Conservation (phyloP, 495 filamentous ascomycete genomes). For the Venustampulla echinocandica region DNA sequence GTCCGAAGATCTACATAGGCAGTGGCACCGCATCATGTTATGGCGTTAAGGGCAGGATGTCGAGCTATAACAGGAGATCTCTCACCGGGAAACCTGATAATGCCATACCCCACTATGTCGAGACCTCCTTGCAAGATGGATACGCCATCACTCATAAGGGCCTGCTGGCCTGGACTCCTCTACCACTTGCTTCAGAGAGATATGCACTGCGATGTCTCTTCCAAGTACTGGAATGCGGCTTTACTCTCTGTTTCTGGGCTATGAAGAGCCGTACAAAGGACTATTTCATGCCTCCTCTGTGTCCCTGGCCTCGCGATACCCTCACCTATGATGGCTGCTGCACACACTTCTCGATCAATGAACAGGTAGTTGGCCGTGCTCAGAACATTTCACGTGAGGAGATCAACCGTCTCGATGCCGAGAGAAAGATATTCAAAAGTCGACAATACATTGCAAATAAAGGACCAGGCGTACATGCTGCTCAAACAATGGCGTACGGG, state of each 20-base stretch:
- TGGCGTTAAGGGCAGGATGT: background rate
- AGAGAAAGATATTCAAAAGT: background rate
- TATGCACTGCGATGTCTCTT: constrained; percentile 1
- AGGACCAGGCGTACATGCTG: constrained; percentile 5
- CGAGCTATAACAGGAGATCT: background rate
- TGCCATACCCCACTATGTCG: background rate
- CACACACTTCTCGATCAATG: constrained; percentile 5
- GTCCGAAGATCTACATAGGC: constrained; percentile 8
- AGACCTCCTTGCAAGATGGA: constrained; percentile 3
- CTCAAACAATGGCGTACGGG: background rate
- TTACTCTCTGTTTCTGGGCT: constrained; percentile 8
- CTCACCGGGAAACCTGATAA: background rate
- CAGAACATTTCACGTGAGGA: constrained; percentile 7
- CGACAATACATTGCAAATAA: background rate
- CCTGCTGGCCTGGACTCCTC: constrained; percentile 3
- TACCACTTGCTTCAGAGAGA: constrained; percentile 1
- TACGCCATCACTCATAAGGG: constrained; percentile 7
- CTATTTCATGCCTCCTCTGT: constrained; percentile 8
- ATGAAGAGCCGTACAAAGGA: constrained; percentile 14
- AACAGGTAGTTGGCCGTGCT: background rate
- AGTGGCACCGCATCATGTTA: background rate
- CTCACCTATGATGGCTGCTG: constrained; percentile 11
- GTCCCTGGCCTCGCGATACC: constrained; percentile 6
- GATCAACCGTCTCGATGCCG: constrained; percentile 2
- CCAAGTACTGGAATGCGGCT: background rate